Evolutionary conservation across 129 eudicot genomes (phyloP), one percentile per base, ranked within the genome.

Genomic region (Sambucus nigra): DNA sequence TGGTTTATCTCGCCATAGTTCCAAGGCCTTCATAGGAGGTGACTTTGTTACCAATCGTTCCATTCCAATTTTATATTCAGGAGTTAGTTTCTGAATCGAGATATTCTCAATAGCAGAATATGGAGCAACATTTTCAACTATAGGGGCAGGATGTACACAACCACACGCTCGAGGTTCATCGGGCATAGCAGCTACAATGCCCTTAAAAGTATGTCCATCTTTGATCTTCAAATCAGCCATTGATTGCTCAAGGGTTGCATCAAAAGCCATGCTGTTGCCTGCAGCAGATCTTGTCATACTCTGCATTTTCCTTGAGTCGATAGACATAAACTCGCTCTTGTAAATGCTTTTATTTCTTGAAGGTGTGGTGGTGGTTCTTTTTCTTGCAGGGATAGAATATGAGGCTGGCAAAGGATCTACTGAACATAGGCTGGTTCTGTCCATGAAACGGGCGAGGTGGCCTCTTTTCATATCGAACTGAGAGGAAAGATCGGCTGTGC

Each of bases 401-500:
- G 84, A 73, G n/a, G 57, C 44, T 67, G 85, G 88, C 27, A 67
- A 22, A 31, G 85, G 80, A 65, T 80, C 85, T 16, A 75, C 5
- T 44, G 75, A 78, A 44, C 75, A 85, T 16, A 66, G 64, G 39
- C 50, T 55, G 29, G 76, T 71, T 45, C 76, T 70, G 71, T 77
- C 78, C 67, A 63, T 69, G 65, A 86, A 86, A 22, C 95, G 91
- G 16, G 91, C 95, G 27, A 77, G 45, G 64, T 86, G 95, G 22
- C 95, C 95, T 66, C 95, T 69, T 75, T 86, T 86, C 91, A 86
- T 81, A 53, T 73, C 77, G 39, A 75, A 75, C 67, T 78, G 72
- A 29, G 83, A 49, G 1, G 78, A 66, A 56, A 86, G 91, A 44
- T 86, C 87, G 1, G 64, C 62, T 5, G 67, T 41, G 28, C 81